A percentile compares a stretch with the other conserved stretches of the same genome.
These are phyloP conservation scores for Posidonia oceanica DNA, from an alignment of 116 monocot genomes.

Conservation along the genomic window DNA sequence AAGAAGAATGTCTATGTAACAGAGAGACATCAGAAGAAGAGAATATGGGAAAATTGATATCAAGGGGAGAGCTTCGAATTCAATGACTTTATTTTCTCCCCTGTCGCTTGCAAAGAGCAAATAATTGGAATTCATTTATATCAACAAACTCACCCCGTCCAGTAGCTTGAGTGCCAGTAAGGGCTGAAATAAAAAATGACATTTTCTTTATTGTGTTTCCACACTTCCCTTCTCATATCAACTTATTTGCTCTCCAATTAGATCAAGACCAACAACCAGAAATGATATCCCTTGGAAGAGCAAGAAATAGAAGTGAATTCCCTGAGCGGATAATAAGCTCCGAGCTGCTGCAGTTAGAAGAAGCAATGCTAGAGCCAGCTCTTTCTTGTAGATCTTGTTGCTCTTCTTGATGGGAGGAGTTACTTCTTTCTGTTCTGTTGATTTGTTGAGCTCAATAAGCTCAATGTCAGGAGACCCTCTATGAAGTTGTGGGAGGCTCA, in stretches of 20 bases:
- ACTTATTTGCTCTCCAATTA: conserved; percentile 74
- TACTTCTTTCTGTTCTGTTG: conserved; percentile 19
- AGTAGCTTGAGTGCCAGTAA: too few relatives aligned
- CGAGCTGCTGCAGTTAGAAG: conserved; percentile 64
- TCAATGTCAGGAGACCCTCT: conserved; percentile 44
- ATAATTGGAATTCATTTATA: neutral
- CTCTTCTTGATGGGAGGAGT: conserved; percentile 20
- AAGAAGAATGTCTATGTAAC: conserved; percentile 6
- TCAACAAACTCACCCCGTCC: neutral
- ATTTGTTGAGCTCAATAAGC: conserved; percentile 33
- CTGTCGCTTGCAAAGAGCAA: conserved; percentile 1
- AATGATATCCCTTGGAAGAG: conserved; percentile 84
- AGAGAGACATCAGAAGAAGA: conserved; percentile 1
- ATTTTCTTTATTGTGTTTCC: neutral
- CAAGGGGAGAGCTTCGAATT: neutral
- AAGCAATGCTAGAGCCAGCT: conserved; percentile 59
- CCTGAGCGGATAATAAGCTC: conserved; percentile 72
- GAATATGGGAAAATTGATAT: neutral
- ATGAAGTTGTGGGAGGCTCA: conserved; percentile 17
- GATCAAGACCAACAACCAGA: conserved; percentile 69
- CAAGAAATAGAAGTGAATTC: conserved; percentile 88
- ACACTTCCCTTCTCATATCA: neutral
- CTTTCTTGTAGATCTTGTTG: conserved; percentile 79
- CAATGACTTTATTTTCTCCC: neutral
- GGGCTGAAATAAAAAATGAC: neutral